Base-by-base conservation (phyloP, 768 basidiomycete genomes). In the Agrocybe pediades region DNA sequence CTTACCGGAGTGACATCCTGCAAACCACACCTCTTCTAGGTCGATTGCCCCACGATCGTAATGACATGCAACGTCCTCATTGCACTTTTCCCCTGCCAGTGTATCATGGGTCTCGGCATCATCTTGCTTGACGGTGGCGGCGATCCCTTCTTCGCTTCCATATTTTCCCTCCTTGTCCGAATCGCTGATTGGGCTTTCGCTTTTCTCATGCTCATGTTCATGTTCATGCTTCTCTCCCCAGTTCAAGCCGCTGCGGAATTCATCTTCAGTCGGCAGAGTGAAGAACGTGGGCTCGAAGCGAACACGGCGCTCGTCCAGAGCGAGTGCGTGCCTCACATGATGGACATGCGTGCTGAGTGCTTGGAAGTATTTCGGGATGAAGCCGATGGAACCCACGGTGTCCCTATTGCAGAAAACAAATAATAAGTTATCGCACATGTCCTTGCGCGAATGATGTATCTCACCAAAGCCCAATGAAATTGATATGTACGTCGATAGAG, bases 11-110 rank as follows among this genome's bases (percentile, higher is more conserved):
- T 80, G 78, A 49, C 74, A 76, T 8, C 78, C 78, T 49, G 68
- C 68, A 53, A 72, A 72, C 66, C 67, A 71, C 24, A 68, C 66
- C 62, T 65, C 41, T 16, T 9, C 26, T 25, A 58, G 15, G 17
- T 51, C 26, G 62, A 78, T 1, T 4, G 20, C 29, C 7, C 13
- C 4, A 20, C 21, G 8, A 20, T 20, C 6, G 84, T 84, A 17
- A n/a, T n/a, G n/a, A n/a, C n/a, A n/a, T n/a, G 57, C 61, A 61
- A 87, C 84, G 39, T 79, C 72, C 16, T 84, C 70, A 55, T n/a
- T n/a, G n/a, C n/a, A n/a, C n/a, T n/a, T n/a, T n/a, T n/a, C n/a
- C n/a, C n/a, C n/a, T n/a, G n/a, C n/a, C n/a, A 79, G 66, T 0
- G 73, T 75, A 1, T 50, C 53, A 7, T 44, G 49, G 4, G 44